A percentile compares a stretch with the other conserved stretches of the same genome.
Conservation (phyloP, 305 asterid species). For the Fraxinus paxiana region DNA sequence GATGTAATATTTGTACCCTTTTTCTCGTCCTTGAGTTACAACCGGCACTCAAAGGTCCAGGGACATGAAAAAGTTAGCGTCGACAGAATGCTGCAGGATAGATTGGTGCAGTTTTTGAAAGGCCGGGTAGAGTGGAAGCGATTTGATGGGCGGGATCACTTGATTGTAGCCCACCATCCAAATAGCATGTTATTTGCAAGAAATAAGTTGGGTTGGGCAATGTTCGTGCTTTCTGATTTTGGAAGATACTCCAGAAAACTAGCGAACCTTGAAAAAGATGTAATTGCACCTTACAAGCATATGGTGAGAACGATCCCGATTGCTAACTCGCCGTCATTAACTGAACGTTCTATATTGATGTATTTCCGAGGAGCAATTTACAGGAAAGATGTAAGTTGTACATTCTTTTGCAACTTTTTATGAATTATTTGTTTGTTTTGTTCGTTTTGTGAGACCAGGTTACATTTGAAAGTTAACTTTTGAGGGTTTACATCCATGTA, state of each 20-base stretch:
- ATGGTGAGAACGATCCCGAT: constrained; percentile 53
- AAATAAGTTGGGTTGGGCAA: constrained; percentile 50
- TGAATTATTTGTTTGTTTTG: not conserved
- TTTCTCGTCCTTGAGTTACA: constrained; percentile 82
- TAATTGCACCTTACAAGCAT: constrained; percentile 85
- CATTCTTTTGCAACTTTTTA: constrained; percentile 4
- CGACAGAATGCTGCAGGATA: constrained; percentile 58
- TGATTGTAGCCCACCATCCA: constrained; percentile 80
- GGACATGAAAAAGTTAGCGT: constrained; percentile 35
- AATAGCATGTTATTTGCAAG: constrained; percentile 79
- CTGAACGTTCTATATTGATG: constrained; percentile 44
- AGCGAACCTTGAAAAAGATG: constrained; percentile 76
- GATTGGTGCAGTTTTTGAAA: constrained; percentile 50
- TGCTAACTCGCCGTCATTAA: constrained; percentile 43
- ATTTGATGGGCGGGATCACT: constrained; percentile 62
- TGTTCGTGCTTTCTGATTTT: constrained; percentile 77
- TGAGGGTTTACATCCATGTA: not conserved
- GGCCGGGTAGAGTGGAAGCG: constrained; percentile 60
- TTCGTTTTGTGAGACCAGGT: not conserved
- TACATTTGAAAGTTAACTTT: not conserved
- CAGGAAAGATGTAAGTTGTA: constrained; percentile 73
- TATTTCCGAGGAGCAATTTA: constrained; percentile 85
- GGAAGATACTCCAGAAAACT: constrained; percentile 63
- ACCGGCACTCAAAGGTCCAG: constrained; percentile 50
- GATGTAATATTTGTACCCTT: constrained; percentile 68